A percentile compares a stretch with the other conserved stretches of the same genome.
phyloP scores from a whole-genome alignment of 345 rosid species.

The Carallia pectinifolia region DNA sequence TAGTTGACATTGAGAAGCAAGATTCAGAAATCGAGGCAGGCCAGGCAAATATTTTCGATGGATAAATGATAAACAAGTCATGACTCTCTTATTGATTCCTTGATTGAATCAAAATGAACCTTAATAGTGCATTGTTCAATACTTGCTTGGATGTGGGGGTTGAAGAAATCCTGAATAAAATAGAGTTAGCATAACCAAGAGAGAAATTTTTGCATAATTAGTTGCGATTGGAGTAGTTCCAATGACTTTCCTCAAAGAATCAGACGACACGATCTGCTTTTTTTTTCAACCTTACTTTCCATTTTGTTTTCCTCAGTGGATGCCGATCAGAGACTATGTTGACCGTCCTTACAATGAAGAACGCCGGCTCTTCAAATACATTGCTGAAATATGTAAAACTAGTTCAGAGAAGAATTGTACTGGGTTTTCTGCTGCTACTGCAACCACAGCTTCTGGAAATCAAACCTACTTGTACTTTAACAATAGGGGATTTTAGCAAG shows the following conservation, averaged over 20 bases:
- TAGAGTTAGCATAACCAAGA: too few relatives aligned
- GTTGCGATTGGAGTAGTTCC: too few relatives aligned
- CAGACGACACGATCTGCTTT: neutral
- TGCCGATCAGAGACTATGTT: conserved; percentile 61
- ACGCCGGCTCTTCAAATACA: conserved; percentile 41
- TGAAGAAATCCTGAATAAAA: too few relatives aligned
- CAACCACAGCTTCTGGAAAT: conserved; percentile 48
- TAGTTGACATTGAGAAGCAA: conserved; percentile 46
- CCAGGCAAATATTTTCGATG: conserved; percentile 31
- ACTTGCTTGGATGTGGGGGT: too few relatives aligned
- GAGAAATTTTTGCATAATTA: too few relatives aligned
- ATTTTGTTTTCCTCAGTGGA: conserved; percentile 50
- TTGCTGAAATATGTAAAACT: conserved; percentile 56
- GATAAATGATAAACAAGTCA: neutral
- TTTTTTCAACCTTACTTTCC: neutral
- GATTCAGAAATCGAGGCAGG: conserved; percentile 59
- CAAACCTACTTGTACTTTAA: conserved; percentile 48
- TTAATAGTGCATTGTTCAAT: too few relatives aligned
- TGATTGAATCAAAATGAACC: too few relatives aligned
- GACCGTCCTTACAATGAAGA: conserved; percentile 47
- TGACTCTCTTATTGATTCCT: too few relatives aligned
- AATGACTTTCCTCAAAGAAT: too few relatives aligned
- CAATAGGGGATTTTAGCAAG: conserved; percentile 19
- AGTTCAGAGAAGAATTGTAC: conserved; percentile 39
- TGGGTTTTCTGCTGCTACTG: conserved; percentile 50